phyloP scores from a whole-genome alignment of 106 monocot genomes.

The Dendrobium chrysotoxum region DNA sequence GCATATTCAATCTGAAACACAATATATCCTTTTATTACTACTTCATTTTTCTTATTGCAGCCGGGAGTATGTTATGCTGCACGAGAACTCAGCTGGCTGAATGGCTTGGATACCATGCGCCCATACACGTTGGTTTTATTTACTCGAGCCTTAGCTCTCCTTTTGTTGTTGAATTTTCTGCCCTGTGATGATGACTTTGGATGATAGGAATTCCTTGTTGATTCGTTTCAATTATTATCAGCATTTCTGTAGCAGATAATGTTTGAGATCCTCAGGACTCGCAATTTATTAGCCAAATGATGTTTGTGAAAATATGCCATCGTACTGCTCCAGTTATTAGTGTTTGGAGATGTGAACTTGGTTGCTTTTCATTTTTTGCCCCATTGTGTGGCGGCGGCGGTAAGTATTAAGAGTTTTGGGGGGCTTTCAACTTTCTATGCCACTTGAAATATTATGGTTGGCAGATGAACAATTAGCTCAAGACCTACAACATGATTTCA shows the following conservation, averaged over 20 bases:
- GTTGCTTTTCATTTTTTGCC: no score
- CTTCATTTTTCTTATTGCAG: neutral
- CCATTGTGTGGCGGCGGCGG: no score
- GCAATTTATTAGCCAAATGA: no score
- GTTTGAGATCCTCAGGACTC: neutral
- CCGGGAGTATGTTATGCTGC: slow-evolving; percentile 9
- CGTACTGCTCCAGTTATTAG: no score
- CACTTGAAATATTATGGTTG: no score
- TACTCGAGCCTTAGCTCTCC: neutral
- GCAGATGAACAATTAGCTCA: no score
- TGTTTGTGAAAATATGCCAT: no score
- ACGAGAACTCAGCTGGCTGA: slow-evolving; percentile 7
- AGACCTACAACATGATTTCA: no score
- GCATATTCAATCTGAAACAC: neutral
- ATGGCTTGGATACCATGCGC: neutral
- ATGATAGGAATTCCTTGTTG: neutral
- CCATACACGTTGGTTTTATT: neutral
- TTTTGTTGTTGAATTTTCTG: neutral
- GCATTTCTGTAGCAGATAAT: neutral
- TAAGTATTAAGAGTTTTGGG: no score
- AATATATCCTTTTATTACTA: neutral
- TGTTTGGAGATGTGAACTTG: no score
- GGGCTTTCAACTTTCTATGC: no score
- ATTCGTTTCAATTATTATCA: neutral
- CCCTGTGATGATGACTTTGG: neutral